Percentiles rank a stretch among this genome's conserved stretches.
phyloP scores from a whole-genome alignment of 2,329 filamentous ascomycete genomes.

The Fusarium siculi region DNA sequence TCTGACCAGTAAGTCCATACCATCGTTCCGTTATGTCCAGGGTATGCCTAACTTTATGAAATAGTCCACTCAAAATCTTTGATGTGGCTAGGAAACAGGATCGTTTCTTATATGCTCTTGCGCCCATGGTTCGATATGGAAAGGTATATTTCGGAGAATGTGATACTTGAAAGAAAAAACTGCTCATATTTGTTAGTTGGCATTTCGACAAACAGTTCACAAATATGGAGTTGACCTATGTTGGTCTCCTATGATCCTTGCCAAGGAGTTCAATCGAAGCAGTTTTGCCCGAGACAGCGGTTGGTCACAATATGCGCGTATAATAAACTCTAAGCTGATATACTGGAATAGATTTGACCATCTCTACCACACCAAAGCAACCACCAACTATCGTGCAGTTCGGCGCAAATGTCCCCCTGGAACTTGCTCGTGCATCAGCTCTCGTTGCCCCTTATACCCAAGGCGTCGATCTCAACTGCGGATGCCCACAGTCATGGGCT shows the following conservation, averaged over 20 bases:
- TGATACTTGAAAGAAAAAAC: fast-evolving
- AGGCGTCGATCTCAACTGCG: slow-evolving; percentile 78
- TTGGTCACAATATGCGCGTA: slow-evolving; percentile 41
- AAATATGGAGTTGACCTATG: slow-evolving; percentile 73
- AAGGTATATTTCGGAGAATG: slow-evolving; percentile 52
- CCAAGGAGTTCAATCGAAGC: slow-evolving; percentile 75
- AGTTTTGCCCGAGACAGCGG: slow-evolving; percentile 69
- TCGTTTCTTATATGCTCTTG: slow-evolving; percentile 67
- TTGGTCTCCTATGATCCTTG: slow-evolving; percentile 78
- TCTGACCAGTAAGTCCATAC: slow-evolving; percentile 38
- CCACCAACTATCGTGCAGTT: slow-evolving; percentile 75
- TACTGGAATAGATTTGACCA: slow-evolving; percentile 64
- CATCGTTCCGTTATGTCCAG: slow-evolving; percentile 18
- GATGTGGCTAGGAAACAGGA: slow-evolving; percentile 62
- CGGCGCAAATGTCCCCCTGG: slow-evolving; percentile 68
- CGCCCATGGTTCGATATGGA: slow-evolving; percentile 76
- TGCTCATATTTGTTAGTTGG: slow-evolving; percentile 59
- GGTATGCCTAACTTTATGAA: slow-evolving; percentile 31
- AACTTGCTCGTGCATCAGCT: slow-evolving; percentile 70
- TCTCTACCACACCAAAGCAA: slow-evolving; percentile 62
- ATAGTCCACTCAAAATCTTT: slow-evolving; percentile 69
- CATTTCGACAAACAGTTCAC: slow-evolving; percentile 74
- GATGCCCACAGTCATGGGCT: slow-evolving; percentile 79
- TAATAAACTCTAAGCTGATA: not conserved
- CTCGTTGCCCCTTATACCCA: slow-evolving; percentile 70